Evolutionary conservation across 306 rosid genomes (phyloP).

Genomic region (Styphnolobium japonicum): DNA sequence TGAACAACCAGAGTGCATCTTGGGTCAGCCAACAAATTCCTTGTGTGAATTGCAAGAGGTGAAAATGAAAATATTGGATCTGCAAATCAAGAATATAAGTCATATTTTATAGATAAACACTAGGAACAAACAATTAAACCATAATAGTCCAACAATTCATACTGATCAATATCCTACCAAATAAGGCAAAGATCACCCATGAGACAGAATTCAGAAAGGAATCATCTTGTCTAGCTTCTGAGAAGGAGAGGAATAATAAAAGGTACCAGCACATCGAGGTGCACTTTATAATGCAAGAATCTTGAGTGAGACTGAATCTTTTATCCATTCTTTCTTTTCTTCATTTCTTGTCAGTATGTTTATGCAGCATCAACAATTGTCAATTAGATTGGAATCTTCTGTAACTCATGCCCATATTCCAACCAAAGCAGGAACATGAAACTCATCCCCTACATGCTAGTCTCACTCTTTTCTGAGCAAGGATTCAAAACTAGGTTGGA

Average conservation of each 20-base stretch:
- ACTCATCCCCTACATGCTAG: not conserved
- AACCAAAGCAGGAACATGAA: not conserved
- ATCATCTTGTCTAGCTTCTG: not conserved
- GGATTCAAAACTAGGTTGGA: slow-evolving; percentile 3
- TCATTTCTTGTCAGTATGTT: not conserved
- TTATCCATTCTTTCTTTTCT: not conserved
- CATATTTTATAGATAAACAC: not conserved
- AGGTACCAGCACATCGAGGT: not conserved
- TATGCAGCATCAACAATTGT: not conserved
- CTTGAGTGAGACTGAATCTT: not conserved
- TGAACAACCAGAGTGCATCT: slow-evolving; percentile 98
- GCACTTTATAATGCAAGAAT: not conserved
- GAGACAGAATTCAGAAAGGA: slow-evolving; percentile 1
- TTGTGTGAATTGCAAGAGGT: slow-evolving; percentile 93
- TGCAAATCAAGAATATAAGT: slow-evolving; percentile 32
- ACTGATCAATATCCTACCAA: not conserved
- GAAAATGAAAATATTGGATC: slow-evolving; percentile 98
- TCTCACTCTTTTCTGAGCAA: slow-evolving; percentile 14
- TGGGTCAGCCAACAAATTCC: slow-evolving; percentile 93
- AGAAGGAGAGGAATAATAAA: not conserved
- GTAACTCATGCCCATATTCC: not conserved
- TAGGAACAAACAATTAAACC: slow-evolving; percentile 2
- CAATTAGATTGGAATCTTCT: not conserved
- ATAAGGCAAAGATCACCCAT: not conserved
- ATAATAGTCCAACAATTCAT: not conserved